Conservation (phyloP, 495 filamentous ascomycete genomes). For the Darksidea phi region DNA sequence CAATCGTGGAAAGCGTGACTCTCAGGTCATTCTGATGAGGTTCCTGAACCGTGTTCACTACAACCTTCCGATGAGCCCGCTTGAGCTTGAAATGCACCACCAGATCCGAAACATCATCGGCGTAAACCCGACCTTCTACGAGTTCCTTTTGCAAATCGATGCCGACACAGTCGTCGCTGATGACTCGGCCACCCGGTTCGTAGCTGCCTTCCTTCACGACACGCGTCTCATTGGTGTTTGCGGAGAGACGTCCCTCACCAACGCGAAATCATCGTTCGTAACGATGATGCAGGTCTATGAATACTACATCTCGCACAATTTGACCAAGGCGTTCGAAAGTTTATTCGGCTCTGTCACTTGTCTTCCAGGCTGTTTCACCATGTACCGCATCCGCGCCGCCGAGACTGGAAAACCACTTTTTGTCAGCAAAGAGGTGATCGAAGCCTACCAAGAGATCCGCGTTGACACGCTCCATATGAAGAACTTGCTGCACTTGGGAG, state of each 20-base stretch:
- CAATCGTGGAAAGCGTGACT: conserved; percentile 98
- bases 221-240: conserved; percentile 89
- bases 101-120: conserved; percentile 99
- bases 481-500: conserved; percentile 90
- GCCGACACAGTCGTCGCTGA: conserved; percentile 92
- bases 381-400: conserved; percentile 94
- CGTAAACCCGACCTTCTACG: conserved; percentile 97
- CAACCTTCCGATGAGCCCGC: conserved; percentile 89
- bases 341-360: conserved; percentile 97
- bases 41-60: conserved; percentile 99
- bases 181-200: conserved; percentile 90
- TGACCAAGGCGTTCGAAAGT: conserved; percentile 97
- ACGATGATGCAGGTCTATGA: conserved; percentile 99
- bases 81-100: conserved; percentile 98
- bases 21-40: conserved; percentile 95
- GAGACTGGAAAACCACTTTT: conserved; percentile 94
- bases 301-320: conserved; percentile 98
- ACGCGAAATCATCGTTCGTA: conserved; percentile 85
- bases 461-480: conserved; percentile 99
- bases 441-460: conserved; percentile 82
- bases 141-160: conserved; percentile 95
- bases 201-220: conserved; percentile 86
- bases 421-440: conserved; percentile 85
- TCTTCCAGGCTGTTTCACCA: conserved; percentile 95
- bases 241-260: conserved; percentile 89